These are phyloP conservation scores for Trametes coccinea DNA, from an alignment of 768 basidiomycete species.

Conservation along the genomic window DNA sequence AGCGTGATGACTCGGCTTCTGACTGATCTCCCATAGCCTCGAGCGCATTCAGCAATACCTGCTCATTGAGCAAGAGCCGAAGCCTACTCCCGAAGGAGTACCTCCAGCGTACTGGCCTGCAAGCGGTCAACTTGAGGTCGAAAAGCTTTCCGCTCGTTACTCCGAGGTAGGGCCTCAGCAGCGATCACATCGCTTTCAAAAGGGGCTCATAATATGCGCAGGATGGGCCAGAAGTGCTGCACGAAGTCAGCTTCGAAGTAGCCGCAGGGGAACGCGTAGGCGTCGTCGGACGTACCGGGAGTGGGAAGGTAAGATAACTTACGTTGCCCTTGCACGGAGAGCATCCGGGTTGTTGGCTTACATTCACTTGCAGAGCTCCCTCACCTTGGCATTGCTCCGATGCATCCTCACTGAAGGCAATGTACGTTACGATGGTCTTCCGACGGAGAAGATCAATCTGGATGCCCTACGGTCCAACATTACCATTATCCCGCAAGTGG, in stretches of 20 bases:
- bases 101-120: conserved; percentile 58
- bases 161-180: conserved; percentile 13
- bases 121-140: conserved; percentile 44
- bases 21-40: conserved; percentile 19
- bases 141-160: conserved; percentile 46
- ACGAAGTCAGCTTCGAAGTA: conserved; percentile 53
- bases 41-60: conserved; percentile 49
- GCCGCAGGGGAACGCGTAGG: conserved; percentile 59
- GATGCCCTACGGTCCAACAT: conserved; percentile 46
- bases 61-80: conserved; percentile 48
- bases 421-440: conserved; percentile 47
- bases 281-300: conserved; percentile 26
- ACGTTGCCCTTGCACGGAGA: too few relatives aligned
- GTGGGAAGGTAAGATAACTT: neutral
- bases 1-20: neutral
- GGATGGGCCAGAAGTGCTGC: conserved; percentile 56
- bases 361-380: conserved; percentile 43
- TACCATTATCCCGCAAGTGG: conserved; percentile 46
- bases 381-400: conserved; percentile 49
- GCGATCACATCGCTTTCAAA: too few relatives aligned
- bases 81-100: conserved; percentile 34
- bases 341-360: neutral
- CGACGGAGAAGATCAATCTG: conserved; percentile 44
- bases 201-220: neutral
- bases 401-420: conserved; percentile 50